Evolutionary conservation across 108 stramenopile genomes (phyloP).

Genomic region (Craspedostauros australis): DNA sequence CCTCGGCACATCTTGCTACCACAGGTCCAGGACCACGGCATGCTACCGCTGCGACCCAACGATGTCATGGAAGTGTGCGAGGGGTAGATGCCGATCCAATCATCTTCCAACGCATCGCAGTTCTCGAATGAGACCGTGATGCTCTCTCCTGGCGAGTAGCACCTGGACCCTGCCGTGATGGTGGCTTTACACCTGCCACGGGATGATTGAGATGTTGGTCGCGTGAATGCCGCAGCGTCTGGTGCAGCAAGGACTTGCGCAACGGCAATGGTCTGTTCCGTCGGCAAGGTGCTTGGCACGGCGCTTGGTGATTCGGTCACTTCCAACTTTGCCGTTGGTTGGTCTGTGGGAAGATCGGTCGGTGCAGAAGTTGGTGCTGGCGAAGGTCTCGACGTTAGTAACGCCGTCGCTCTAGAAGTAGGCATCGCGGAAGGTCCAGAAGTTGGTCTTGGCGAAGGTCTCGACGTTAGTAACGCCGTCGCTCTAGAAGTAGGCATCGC

Average conservation of each 20-base stretch:
- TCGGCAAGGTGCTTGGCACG: no score
- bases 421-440: neutral
- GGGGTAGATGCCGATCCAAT: conserved; percentile 28
- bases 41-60: no score
- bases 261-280: no score
- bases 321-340: no score
- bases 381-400: conserved; percentile 1
- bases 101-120: conserved; percentile 8
- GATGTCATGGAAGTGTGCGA: no score
- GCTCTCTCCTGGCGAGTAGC: conserved; percentile 1
- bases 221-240: no score
- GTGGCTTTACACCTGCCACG: neutral
- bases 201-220: no score
- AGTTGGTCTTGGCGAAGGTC: neutral
- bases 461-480: neutral
- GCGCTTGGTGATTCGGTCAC: no score
- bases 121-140: conserved; percentile 18
- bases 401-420: neutral
- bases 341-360: no score
- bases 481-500: neutral
- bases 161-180: neutral
- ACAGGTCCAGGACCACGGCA: no score
- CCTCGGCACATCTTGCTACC: no score
- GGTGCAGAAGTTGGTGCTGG: conserved; percentile 1
- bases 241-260: no score